A percentile compares a stretch with the other conserved stretches of the same genome.
Conservation (phyloP, 768 basidiomycete species). For the Mycena galopus region DNA sequence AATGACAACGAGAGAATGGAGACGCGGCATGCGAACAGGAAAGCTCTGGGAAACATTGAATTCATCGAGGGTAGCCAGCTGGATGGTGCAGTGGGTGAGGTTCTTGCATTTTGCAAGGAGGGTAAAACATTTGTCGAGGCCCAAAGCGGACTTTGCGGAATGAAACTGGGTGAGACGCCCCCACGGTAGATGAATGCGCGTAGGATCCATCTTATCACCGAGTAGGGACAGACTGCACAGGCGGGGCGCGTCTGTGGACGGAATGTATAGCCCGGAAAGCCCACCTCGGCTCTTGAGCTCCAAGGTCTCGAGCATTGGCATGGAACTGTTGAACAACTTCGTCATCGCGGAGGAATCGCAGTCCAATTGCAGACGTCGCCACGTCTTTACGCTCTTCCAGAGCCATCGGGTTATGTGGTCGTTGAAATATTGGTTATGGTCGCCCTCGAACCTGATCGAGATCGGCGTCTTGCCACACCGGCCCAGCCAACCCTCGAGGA, state of each 20-base stretch:
- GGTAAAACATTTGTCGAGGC: conserved; percentile 4
- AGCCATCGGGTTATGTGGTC: conserved; percentile 36
- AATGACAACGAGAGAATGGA: conserved; percentile 11
- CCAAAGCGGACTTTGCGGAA: neutral
- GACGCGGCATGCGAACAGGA: conserved; percentile 11
- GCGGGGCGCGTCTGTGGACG: conserved; percentile 22
- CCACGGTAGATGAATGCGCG: conserved; percentile 11
- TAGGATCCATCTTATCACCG: neutral
- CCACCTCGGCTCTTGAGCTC: conserved; percentile 44
- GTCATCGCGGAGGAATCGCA: conserved; percentile 21
- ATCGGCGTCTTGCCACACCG: conserved; percentile 34
- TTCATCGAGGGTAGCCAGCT: neutral
- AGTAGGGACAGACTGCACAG: conserved; percentile 13
- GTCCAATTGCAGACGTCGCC: conserved; percentile 38
- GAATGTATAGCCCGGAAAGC: conserved; percentile 4
- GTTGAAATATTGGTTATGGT: conserved; percentile 28
- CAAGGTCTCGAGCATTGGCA: conserved; percentile 37
- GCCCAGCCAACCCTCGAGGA: conserved; percentile 39
- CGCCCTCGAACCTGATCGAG: conserved; percentile 29
- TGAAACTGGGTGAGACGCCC: conserved; percentile 20
- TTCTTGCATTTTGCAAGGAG: conserved; percentile 25
- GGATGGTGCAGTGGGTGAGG: conserved; percentile 22
- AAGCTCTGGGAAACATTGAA: neutral
- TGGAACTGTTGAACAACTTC: conserved; percentile 25
- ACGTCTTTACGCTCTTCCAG: conserved; percentile 26